A percentile compares a stretch with the other conserved stretches of the same genome.
phyloP scores from a whole-genome alignment of 1,139 yeast genomes.

The Candida sp. region DNA sequence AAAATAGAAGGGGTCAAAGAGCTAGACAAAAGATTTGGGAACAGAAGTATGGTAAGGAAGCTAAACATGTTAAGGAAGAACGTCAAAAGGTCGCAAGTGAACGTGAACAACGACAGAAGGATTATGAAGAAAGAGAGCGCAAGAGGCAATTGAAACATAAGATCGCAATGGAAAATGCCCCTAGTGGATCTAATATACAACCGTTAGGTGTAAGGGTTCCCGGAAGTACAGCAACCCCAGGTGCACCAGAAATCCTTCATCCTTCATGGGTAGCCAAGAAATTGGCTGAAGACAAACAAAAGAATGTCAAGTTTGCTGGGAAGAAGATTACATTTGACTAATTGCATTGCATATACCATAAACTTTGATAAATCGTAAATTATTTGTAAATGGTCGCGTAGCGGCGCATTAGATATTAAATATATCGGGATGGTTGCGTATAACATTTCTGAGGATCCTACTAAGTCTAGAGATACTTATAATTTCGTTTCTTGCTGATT shows the following conservation, averaged over 20 bases:
- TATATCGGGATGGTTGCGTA: too few species aligned
- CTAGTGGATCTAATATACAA: conserved; percentile 35
- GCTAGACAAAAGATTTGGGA: conserved; percentile 98
- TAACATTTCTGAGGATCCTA: too few species aligned
- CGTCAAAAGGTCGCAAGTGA: conserved; percentile 50
- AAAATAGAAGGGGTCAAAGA: conserved; percentile 94
- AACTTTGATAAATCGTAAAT: conserved; percentile 17
- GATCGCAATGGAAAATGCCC: conserved; percentile 23
- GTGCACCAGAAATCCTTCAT: conserved; percentile 45
- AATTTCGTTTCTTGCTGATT: too few species aligned
- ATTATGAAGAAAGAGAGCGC: conserved; percentile 70
- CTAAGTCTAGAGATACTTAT: too few species aligned
- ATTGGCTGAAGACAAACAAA: conserved; percentile 61
- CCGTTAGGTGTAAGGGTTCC: conserved; percentile 39
- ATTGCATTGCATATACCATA: neutral
- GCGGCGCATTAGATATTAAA: too few species aligned
- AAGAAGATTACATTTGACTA: conserved; percentile 75
- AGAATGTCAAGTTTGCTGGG: conserved; percentile 72
- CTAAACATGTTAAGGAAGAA: conserved; percentile 78
- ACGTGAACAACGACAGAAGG: conserved; percentile 56
- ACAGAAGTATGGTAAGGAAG: conserved; percentile 74
- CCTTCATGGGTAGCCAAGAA: conserved; percentile 97
- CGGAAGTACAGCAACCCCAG: conserved; percentile 6
- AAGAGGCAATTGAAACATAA: conserved; percentile 58
- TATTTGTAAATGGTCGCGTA: conserved; percentile 17